Conservation (phyloP, 2,329 filamentous ascomycete species). For the Leptodontidium sp. region DNA sequence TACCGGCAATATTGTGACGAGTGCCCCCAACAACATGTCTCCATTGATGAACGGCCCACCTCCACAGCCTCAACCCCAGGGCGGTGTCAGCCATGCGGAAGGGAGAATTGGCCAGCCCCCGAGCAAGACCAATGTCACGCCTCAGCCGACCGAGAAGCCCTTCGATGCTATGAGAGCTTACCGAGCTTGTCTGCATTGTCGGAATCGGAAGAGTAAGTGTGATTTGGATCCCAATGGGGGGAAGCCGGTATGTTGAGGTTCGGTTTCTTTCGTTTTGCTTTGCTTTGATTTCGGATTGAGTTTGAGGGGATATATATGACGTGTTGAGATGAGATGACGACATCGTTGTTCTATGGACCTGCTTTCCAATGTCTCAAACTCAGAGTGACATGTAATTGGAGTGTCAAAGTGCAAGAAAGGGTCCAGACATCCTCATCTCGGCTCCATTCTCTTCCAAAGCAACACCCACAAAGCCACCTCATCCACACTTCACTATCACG, state of each 20-base stretch:
- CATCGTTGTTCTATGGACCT: neutral
- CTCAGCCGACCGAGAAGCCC: slow-evolving; percentile 19
- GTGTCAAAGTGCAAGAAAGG: too few relatives aligned
- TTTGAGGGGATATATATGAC: neutral
- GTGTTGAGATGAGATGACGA: neutral
- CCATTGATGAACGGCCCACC: neutral
- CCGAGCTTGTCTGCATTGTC: slow-evolving; percentile 46
- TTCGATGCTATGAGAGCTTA: slow-evolving; percentile 47
- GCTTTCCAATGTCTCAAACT: too few relatives aligned
- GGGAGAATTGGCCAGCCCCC: neutral
- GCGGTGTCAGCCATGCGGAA: too few relatives aligned
- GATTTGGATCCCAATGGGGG: slow-evolving; percentile 45
- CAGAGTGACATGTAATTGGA: too few relatives aligned
- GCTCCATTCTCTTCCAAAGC: neutral
- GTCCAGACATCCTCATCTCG: neutral
- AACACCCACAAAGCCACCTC: neutral
- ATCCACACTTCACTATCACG: neutral
- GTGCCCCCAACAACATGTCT: neutral
- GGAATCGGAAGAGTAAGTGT: slow-evolving; percentile 47
- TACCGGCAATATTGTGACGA: neutral
- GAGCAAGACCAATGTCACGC: neutral
- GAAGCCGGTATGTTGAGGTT: slow-evolving; percentile 41
- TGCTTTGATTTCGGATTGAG: neutral
- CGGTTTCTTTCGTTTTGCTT: neutral
- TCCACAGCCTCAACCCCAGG: neutral